These are phyloP conservation scores for Fusarium albidum DNA, from an alignment of 2,329 filamentous ascomycete genomes.

Conservation along the genomic window DNA sequence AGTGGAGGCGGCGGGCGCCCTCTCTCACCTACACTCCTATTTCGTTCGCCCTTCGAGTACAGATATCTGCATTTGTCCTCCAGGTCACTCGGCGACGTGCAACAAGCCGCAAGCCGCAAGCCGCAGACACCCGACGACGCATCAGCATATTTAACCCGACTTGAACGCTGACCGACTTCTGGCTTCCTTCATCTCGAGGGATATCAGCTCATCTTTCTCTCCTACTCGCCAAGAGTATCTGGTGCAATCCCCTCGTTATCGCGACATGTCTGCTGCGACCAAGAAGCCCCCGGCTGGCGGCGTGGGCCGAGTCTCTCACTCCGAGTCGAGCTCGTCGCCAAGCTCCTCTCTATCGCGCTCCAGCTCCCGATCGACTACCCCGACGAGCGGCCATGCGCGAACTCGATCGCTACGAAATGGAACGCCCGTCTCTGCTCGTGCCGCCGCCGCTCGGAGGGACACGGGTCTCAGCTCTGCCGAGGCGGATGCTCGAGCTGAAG, in stretches of 20 bases:
- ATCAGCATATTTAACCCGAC: constrained; percentile 26
- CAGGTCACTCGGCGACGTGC: constrained; percentile 38
- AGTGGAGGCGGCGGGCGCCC: constrained; percentile 19
- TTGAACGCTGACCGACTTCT: constrained; percentile 8
- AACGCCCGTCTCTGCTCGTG: constrained; percentile 77
- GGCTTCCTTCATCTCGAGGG: constrained; percentile 16
- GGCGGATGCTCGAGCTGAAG: constrained; percentile 80
- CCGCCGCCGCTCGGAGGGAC: constrained; percentile 69
- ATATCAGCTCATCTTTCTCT: constrained; percentile 23
- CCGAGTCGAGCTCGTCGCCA: constrained; percentile 47
- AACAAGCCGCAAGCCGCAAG: constrained; percentile 21
- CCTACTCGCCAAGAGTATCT: constrained; percentile 19
- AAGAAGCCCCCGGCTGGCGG: constrained; percentile 62
- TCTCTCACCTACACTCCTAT: constrained; percentile 33
- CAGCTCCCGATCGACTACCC: constrained; percentile 54
- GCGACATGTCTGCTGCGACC: constrained; percentile 59
- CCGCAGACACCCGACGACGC: constrained; percentile 20
- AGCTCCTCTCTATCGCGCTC: constrained; percentile 50
- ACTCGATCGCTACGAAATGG: constrained; percentile 71
- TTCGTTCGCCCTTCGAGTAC: constrained; percentile 28
- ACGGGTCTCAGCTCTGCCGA: constrained; percentile 61
- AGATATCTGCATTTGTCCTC: constrained; percentile 32
- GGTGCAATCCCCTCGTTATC: constrained; percentile 21
- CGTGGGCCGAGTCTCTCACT: constrained; percentile 55
- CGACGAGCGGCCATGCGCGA: constrained; percentile 54